Base-by-base conservation (phyloP, 1,284 basidiomycete species). In the Puccinia hordei region DNA sequence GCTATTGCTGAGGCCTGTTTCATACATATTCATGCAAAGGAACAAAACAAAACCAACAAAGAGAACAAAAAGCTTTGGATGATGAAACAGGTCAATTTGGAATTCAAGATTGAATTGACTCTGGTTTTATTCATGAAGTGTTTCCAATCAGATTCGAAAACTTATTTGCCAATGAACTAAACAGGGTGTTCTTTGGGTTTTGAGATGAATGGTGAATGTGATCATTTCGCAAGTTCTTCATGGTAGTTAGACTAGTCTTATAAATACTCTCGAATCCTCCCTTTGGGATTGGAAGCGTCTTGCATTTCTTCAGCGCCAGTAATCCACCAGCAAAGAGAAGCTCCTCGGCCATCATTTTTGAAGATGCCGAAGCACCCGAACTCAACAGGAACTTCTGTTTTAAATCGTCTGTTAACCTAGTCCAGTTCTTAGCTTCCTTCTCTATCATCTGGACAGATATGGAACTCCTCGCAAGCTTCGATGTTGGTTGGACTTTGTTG, bases 321-420 rank as follows among this genome's bases (percentile, higher is more conserved):
- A 63, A 41, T 30, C 61, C 61, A 41, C 27, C 27, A 19, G 33
- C 35, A 38, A 63, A 38, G 12, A 63, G 10, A 1, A 63, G 1
- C 35, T 63, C 61, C 61, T 30, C 61, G 9, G 61, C 61, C 35
- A 63, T 38, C 61, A 38, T 22, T 63, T 15, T 63, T 41, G 61
- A 63, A 63, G 33, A 41, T 63, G 13, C 33, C 41, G 35, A n/a
- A 41, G 61, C 61, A n/a, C 17, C 13, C 9, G 33, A 30, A n/a
- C 30, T 63, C 30, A 38, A 22, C 6, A 63, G 22, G 30, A 38
- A 63, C 2, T 63, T 63, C 6, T 63, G 5, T 22, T 38, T 63
- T 17, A 38, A 63, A 30, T 38, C 17, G 35, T 38, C 41, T 10
- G 61, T 41, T 41, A 63, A 63, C 30, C 61, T 63, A 17, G 35